These are phyloP conservation scores for Leccinellum albellum DNA, from an alignment of 768 basidiomycete species.

Conservation along the genomic window DNA sequence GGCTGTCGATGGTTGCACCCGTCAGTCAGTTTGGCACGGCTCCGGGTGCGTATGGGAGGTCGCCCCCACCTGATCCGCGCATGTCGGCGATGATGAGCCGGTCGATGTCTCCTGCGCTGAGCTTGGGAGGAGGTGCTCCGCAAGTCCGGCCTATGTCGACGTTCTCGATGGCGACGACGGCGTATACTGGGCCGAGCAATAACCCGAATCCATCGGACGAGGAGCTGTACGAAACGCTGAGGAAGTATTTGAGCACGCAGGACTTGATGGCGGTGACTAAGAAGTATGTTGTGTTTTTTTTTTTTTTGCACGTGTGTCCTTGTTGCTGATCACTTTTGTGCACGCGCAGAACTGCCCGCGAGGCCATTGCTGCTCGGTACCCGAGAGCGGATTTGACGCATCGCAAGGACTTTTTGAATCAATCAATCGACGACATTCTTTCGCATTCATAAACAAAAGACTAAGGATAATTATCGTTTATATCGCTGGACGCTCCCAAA, in stretches of 20 bases:
- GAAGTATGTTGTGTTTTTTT: slow-evolving; percentile 46
- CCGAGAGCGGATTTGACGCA: slow-evolving; percentile 59
- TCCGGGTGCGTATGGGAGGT: slow-evolving; percentile 40
- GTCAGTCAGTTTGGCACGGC: slow-evolving; percentile 34
- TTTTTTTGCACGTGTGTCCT: neutral
- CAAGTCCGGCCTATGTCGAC: slow-evolving; percentile 49
- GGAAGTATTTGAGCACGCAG: slow-evolving; percentile 57
- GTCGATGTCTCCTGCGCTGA: slow-evolving; percentile 31
- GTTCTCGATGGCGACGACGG: slow-evolving; percentile 59
- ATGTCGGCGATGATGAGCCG: slow-evolving; percentile 42
- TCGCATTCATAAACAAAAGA: slow-evolving; percentile 40
- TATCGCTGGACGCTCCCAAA: neutral
- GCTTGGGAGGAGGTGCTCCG: slow-evolving; percentile 25
- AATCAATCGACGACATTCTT: slow-evolving; percentile 62
- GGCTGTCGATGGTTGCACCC: slow-evolving; percentile 31
- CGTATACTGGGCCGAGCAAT: slow-evolving; percentile 47
- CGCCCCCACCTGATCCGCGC: slow-evolving; percentile 38
- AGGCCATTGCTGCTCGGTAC: slow-evolving; percentile 59
- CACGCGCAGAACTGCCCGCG: slow-evolving; percentile 49
- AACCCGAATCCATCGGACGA: slow-evolving; percentile 59
- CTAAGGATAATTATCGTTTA: neutral
- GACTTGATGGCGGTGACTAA: slow-evolving; percentile 73
- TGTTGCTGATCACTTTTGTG: slow-evolving; percentile 3
- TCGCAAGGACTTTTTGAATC: slow-evolving; percentile 63
- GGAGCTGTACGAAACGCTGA: slow-evolving; percentile 52